phyloP scores from a whole-genome alignment of 2,329 filamentous ascomycete species.

The Taxawa tesnikishii region DNA sequence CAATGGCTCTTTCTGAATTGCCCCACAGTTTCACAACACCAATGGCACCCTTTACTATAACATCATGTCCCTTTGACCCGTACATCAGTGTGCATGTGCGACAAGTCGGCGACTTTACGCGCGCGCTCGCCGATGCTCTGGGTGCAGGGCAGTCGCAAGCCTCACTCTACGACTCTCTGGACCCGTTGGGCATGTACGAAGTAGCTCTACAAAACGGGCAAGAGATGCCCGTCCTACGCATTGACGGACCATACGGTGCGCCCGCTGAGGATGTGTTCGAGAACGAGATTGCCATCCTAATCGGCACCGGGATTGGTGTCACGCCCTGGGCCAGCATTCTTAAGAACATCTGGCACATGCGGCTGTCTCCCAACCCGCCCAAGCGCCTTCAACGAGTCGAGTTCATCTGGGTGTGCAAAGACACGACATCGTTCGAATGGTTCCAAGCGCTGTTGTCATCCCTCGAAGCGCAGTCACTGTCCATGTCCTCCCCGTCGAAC shows the following conservation, averaged over 20 bases:
- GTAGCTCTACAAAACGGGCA: constrained; percentile 89
- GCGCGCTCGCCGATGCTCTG: constrained; percentile 86
- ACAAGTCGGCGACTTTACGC: constrained; percentile 93
- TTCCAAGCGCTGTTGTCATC: constrained; percentile 90
- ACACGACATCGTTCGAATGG: constrained; percentile 95
- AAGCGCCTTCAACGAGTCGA: constrained; percentile 84
- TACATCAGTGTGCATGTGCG: constrained; percentile 92
- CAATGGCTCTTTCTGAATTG: constrained; percentile 97
- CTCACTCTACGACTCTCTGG: constrained; percentile 80
- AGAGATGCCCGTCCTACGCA: constrained; percentile 76
- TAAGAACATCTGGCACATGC: constrained; percentile 97
- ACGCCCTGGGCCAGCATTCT: constrained; percentile 78
- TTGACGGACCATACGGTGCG: constrained; percentile 92
- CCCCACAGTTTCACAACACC: constrained; percentile 72
- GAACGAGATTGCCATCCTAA: constrained; percentile 76
- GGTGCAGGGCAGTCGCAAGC: constrained; percentile 79
- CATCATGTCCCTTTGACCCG: constrained; percentile 89
- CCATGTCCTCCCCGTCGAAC: constrained; percentile 42
- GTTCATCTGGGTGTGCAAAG: constrained; percentile 98
- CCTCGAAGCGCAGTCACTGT: constrained; percentile 72
- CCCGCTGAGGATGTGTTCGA: constrained; percentile 96
- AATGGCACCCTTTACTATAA: constrained; percentile 99
- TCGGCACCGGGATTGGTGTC: constrained; percentile 77
- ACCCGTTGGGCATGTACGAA: constrained; percentile 95
- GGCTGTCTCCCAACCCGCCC: constrained; percentile 79